These are phyloP conservation scores for Penicillium digitatum DNA, from an alignment of 2,329 filamentous ascomycete species.

Conservation along the genomic window DNA sequence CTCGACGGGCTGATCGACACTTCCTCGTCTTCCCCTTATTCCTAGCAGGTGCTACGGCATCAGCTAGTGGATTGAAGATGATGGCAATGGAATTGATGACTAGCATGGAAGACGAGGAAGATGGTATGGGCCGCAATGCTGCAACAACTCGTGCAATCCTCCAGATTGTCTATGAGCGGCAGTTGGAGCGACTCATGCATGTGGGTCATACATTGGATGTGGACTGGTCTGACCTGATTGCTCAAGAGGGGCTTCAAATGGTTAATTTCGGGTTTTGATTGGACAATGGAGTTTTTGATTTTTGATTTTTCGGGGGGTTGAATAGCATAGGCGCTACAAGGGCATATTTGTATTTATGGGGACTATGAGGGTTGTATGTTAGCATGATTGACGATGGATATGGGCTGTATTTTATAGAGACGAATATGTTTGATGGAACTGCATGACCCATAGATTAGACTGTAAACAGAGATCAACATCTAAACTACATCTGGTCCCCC, in stretches of 20 bases:
- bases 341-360: slow-evolving; percentile 1
- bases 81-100: slow-evolving; percentile 49
- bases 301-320: neutral
- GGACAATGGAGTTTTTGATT: slow-evolving; percentile 3
- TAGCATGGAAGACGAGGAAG: slow-evolving; percentile 45
- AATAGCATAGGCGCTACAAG: slow-evolving; percentile 3
- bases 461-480: neutral
- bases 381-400: slow-evolving; percentile 17
- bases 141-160: slow-evolving; percentile 46
- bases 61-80: slow-evolving; percentile 42
- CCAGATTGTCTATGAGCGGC: slow-evolving; percentile 48
- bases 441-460: neutral
- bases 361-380: slow-evolving; percentile 8
- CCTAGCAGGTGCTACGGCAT: slow-evolving; percentile 48
- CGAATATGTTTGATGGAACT: slow-evolving; percentile 7
- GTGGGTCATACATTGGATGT: slow-evolving; percentile 44
- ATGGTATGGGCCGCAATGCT: slow-evolving; percentile 47
- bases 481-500: too few relatives aligned
- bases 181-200: slow-evolving; percentile 40
- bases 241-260: slow-evolving; percentile 45
- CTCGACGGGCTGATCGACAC: slow-evolving; percentile 41
- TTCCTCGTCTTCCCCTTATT: slow-evolving; percentile 54
- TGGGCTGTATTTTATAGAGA: slow-evolving; percentile 22
- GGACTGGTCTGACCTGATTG: slow-evolving; percentile 51
- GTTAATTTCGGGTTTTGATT: slow-evolving; percentile 50